Evolutionary conservation across 768 basidiomycete species (phyloP).

Genomic region (Mrakia frigida): DNA sequence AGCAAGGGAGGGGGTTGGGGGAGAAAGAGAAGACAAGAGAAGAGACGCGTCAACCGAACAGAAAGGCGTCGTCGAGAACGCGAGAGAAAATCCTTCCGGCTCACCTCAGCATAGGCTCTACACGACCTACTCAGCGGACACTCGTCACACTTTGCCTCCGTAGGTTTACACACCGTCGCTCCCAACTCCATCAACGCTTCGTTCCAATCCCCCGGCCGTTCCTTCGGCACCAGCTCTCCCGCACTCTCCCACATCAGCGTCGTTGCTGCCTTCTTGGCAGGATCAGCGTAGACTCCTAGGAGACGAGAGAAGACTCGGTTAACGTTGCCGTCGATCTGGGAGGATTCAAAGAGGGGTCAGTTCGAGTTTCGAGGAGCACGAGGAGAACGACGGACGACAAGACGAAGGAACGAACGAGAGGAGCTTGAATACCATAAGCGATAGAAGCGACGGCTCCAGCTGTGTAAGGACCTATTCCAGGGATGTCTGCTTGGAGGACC

Average conservation of each 20-base stretch:
- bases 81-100: too few relatives aligned
- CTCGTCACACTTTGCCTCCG: slow-evolving; percentile 28
- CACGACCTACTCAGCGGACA: slow-evolving; percentile 23
- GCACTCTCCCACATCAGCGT: slow-evolving; percentile 12
- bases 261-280: slow-evolving; percentile 11
- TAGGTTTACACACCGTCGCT: slow-evolving; percentile 30
- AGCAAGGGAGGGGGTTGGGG: not conserved
- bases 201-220: slow-evolving; percentile 27
- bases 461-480: slow-evolving; percentile 32
- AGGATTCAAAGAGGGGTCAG: not conserved
- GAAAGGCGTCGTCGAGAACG: not conserved
- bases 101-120: slow-evolving; percentile 18
- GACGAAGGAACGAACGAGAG: too few relatives aligned
- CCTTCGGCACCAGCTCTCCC: slow-evolving; percentile 14
- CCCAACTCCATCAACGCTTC: slow-evolving; percentile 33
- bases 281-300: slow-evolving; percentile 26
- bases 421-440: slow-evolving; percentile 15
- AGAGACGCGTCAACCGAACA: not conserved
- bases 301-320: slow-evolving; percentile 27
- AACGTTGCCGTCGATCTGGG: slow-evolving; percentile 30
- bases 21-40: too few relatives aligned
- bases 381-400: too few relatives aligned
- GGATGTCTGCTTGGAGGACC: slow-evolving; percentile 26
- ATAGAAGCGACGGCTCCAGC: slow-evolving; percentile 29
- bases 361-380: too few relatives aligned